Evolutionary conservation across 179 eudicot genomes (phyloP).

Genomic region (Kewa caespitosa): DNA sequence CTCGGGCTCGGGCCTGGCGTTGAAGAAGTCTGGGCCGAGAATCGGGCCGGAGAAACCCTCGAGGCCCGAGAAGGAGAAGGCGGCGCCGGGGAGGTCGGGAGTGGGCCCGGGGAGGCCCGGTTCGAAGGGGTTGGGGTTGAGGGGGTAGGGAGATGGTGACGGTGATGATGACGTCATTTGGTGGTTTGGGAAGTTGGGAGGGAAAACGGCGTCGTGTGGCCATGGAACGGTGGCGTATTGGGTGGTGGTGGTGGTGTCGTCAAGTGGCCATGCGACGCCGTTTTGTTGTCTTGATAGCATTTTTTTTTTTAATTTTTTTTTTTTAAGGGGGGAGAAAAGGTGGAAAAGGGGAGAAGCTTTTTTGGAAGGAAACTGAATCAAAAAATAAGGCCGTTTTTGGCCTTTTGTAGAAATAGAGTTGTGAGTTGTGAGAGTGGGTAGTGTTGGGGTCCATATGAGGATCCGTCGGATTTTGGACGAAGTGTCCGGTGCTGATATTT

Average conservation of each 20-base stretch:
- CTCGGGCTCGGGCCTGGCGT: background rate
- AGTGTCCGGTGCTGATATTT: no score
- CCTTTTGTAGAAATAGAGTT: background rate
- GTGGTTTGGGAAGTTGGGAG: background rate
- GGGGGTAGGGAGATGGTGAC: no score
- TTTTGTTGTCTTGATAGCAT: conserved; percentile 28
- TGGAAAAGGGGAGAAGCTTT: conserved; percentile 12
- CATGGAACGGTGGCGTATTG: conserved; percentile 29
- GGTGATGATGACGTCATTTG: background rate
- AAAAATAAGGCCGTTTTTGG: conserved; percentile 15
- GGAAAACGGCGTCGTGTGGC: conserved; percentile 18
- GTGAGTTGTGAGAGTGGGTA: background rate
- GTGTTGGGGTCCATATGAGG: background rate
- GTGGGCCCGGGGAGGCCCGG: background rate
- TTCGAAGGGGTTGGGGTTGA: background rate
- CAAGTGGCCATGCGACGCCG: conserved; percentile 22
- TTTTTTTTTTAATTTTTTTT: background rate
- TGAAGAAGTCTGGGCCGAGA: no score
- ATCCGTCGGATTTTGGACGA: no score
- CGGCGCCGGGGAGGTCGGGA: background rate
- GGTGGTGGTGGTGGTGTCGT: no score
- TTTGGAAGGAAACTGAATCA: background rate
- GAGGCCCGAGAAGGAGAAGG: background rate
- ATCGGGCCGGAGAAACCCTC: conserved; percentile 19
- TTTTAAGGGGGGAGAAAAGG: conserved; percentile 4